These are phyloP conservation scores for Aureobasidium pullulans DNA, from an alignment of 2,329 filamentous ascomycete genomes.

Conservation along the genomic window DNA sequence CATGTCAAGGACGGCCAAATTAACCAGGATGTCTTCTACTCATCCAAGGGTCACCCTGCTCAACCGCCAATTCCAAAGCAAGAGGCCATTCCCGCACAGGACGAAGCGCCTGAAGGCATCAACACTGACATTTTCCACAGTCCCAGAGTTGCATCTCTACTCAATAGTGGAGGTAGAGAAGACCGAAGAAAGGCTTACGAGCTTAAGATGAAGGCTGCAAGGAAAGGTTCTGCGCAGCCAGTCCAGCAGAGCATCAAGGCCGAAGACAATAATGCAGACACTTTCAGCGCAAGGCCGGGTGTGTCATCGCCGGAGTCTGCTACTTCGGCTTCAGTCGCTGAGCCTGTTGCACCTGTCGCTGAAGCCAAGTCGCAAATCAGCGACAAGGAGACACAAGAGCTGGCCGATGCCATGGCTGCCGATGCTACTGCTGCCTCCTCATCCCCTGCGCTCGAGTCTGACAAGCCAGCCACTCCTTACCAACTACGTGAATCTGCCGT, in stretches of 20 bases:
- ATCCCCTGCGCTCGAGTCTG: constrained; percentile 8
- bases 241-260: constrained; percentile 22
- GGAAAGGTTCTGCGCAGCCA: constrained; percentile 25
- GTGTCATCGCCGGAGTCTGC: neutral
- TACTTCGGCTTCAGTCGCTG: neutral
- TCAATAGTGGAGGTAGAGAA: constrained; percentile 14
- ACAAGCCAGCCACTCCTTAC: constrained; percentile 38
- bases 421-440: constrained; percentile 20
- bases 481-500: constrained; percentile 82
- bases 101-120: constrained; percentile 50
- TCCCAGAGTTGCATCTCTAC: constrained; percentile 25
- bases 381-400: constrained; percentile 16
- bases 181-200: constrained; percentile 17
- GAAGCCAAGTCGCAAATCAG: constrained; percentile 6
- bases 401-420: constrained; percentile 28
- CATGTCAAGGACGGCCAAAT: constrained; percentile 37
- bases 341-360: neutral
- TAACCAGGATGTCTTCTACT: constrained; percentile 51
- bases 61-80: constrained; percentile 21
- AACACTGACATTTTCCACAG: constrained; percentile 57
- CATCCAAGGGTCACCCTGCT: constrained; percentile 11
- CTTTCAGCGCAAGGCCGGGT: constrained; percentile 22
- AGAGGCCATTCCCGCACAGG: constrained; percentile 25
- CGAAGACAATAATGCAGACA: constrained; percentile 30
- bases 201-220: constrained; percentile 24